Percentiles rank a stretch among this genome's conserved stretches.
Evolutionary conservation across 345 rosid species (phyloP).

Genomic region (Isatis tinctoria): DNA sequence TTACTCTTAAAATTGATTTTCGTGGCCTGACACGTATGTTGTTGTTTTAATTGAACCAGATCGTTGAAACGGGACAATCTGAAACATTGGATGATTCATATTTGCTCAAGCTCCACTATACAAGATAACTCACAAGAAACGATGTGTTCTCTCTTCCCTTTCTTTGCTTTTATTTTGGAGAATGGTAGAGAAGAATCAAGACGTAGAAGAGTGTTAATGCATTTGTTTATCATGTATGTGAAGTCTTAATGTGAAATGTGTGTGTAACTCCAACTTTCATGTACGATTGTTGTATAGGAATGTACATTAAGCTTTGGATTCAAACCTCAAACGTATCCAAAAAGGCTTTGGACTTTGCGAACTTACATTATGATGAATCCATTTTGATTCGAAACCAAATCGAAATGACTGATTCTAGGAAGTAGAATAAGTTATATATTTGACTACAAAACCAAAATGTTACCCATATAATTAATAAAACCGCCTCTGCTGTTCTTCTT

Average conservation of each 20-base stretch:
- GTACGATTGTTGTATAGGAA: slow-evolving; percentile 1
- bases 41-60: slow-evolving; percentile 35
- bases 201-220: background rate
- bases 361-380: background rate
- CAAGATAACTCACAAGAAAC: slow-evolving; percentile 6
- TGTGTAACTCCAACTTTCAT: background rate
- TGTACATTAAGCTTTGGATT: background rate
- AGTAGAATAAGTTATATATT: background rate
- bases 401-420: background rate
- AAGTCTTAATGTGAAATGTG: background rate
- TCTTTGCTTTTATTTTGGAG: slow-evolving; percentile 3
- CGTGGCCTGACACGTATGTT: background rate
- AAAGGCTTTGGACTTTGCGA: background rate
- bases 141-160: slow-evolving; percentile 7
- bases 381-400: background rate
- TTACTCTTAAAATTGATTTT: background rate
- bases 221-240: slow-evolving; percentile 8
- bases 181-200: slow-evolving; percentile 10
- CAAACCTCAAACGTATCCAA: background rate
- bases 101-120: slow-evolving; percentile 62
- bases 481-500: background rate
- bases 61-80: slow-evolving; percentile 51
- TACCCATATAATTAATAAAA: background rate
- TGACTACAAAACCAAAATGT: background rate
- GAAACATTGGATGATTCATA: slow-evolving; percentile 51